A percentile compares a stretch with the other conserved stretches of the same genome.
Evolutionary conservation across 768 basidiomycete species (phyloP).

Genomic region (Termitomyces sp.): DNA sequence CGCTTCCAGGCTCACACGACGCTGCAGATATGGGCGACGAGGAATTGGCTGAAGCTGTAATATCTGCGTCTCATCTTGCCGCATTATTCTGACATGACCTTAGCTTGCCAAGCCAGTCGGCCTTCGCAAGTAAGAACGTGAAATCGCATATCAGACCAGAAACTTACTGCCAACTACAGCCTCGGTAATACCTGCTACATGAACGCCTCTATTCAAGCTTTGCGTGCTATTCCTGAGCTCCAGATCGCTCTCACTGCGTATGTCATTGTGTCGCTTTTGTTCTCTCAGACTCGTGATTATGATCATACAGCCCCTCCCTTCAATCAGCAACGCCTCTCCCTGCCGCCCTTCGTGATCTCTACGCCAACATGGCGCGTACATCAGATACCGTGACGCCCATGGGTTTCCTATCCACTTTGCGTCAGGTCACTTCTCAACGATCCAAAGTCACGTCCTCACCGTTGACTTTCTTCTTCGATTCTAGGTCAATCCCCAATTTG

Average conservation of each 20-base stretch:
- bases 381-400: slow-evolving; percentile 70
- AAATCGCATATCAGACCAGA: background rate
- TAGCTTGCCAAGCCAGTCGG: slow-evolving; percentile 81
- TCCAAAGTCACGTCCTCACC: background rate
- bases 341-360: slow-evolving; percentile 62
- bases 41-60: slow-evolving; percentile 74
- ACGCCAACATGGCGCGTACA: slow-evolving; percentile 65
- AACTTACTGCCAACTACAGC: slow-evolving; percentile 21
- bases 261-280: slow-evolving; percentile 15
- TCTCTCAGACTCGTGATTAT: background rate
- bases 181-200: slow-evolving; percentile 97
- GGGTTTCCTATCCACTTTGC: slow-evolving; percentile 61
- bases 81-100: slow-evolving; percentile 8
- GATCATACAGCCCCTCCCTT: slow-evolving; percentile 24
- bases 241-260: slow-evolving; percentile 62
- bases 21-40: slow-evolving; percentile 76
- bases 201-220: slow-evolving; percentile 92
- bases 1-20: background rate
- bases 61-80: slow-evolving; percentile 13
- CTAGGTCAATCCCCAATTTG: slow-evolving; percentile 84
- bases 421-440: slow-evolving; percentile 32
- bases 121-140: slow-evolving; percentile 54
- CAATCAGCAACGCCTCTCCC: slow-evolving; percentile 37
- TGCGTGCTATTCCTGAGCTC: slow-evolving; percentile 89
- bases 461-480: background rate